Evolutionary conservation across 2,329 filamentous ascomycete genomes (phyloP).

Genomic region (Chrysoporthe austroafricana): DNA sequence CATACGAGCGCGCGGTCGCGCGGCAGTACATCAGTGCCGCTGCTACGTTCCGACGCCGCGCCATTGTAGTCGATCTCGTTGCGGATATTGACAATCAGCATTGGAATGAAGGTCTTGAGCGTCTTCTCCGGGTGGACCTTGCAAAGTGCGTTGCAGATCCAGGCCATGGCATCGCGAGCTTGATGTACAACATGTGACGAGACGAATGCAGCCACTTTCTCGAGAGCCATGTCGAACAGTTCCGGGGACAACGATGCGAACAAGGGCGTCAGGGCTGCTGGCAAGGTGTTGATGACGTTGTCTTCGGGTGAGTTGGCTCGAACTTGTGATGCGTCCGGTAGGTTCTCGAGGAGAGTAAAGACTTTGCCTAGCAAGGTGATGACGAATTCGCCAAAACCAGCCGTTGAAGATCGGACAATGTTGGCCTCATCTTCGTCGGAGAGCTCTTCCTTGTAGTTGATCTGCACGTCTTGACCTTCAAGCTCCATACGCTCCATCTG

Average conservation of each 20-base stretch:
- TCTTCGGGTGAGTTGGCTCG: conserved; percentile 93
- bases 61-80: conserved; percentile 97
- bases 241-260: conserved; percentile 91
- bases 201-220: conserved; percentile 91
- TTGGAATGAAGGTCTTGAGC: conserved; percentile 85
- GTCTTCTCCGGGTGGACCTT: conserved; percentile 96
- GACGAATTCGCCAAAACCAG: conserved; percentile 90
- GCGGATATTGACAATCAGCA: conserved; percentile 87
- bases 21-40: conserved; percentile 89
- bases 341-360: conserved; percentile 92
- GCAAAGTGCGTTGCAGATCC: conserved; percentile 94
- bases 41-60: conserved; percentile 91
- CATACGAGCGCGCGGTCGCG: conserved; percentile 92
- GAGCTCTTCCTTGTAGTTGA: conserved; percentile 83
- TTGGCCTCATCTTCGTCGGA: conserved; percentile 84
- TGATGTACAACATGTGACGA: conserved; percentile 95
- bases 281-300: conserved; percentile 93
- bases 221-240: conserved; percentile 86
- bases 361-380: conserved; percentile 89
- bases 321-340: conserved; percentile 87
- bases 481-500: conserved; percentile 94
- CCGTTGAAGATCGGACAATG: conserved; percentile 91
- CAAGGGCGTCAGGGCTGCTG: conserved; percentile 86
- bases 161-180: conserved; percentile 96
- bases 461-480: conserved; percentile 80